A percentile compares a stretch with the other conserved stretches of the same genome.
Conservation (phyloP, 768 basidiomycete genomes). For the Phanerodontia chrysosporium region DNA sequence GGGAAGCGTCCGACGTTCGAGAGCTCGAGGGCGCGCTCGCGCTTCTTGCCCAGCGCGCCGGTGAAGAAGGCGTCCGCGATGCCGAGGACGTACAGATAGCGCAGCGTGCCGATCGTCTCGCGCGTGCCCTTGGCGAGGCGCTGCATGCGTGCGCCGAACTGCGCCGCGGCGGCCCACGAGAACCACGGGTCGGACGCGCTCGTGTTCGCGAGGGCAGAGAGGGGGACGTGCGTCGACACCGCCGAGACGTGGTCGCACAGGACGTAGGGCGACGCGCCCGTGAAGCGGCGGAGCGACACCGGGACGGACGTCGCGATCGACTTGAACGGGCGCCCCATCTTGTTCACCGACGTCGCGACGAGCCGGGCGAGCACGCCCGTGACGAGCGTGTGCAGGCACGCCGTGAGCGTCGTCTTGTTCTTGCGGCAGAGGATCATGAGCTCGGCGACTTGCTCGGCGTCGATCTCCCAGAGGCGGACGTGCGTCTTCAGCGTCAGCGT, state of each 20-base stretch:
- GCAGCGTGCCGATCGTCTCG: conserved; percentile 3
- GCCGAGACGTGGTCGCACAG: conserved; percentile 33
- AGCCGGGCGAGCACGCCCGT: background rate
- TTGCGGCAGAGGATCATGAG: conserved; percentile 3
- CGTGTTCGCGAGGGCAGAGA: background rate
- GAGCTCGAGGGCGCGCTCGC: background rate
- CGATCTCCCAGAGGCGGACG: background rate
- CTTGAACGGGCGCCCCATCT: background rate
- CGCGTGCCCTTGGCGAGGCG: background rate
- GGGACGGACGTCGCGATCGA: conserved; percentile 22
- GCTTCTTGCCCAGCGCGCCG: conserved; percentile 6
- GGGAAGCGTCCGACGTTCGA: conserved; percentile 7
- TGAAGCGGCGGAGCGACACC: conserved; percentile 29
- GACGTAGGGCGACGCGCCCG: conserved; percentile 23
- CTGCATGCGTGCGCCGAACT: background rate
- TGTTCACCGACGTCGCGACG: background rate
- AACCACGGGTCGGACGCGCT: background rate
- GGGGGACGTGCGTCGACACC: background rate
- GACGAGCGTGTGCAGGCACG: conserved; percentile 1
- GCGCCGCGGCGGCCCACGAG: conserved; percentile 1
- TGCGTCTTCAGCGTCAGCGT: background rate
- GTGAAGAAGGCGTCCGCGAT: background rate
- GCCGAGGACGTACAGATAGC: conserved; percentile 4
- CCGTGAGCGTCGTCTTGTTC: conserved; percentile 10
- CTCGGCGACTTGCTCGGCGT: background rate